Base-by-base conservation (phyloP, 345 rosid species). In the Melaleuca quinquenervia region DNA sequence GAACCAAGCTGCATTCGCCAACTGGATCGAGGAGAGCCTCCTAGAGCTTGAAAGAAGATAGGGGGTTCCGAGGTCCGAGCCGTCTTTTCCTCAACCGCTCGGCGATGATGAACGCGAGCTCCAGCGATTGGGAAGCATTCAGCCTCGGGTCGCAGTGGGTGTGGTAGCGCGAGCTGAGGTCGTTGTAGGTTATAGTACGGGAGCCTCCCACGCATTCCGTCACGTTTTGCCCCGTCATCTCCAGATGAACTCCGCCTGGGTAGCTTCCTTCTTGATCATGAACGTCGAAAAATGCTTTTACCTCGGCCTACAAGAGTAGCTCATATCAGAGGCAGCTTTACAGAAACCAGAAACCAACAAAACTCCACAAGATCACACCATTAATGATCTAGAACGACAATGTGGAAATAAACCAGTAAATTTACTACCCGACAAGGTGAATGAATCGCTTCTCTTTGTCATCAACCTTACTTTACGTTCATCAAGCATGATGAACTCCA, bases 201-300 rank as follows among this genome's bases (percentile, higher is more conserved):
- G 90, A 89, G 64, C 92, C 92, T 86, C 92, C 92, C 29, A 90
- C 85, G 0, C 92, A 90, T 70, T 90, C 92, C 7, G 90, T 90
- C 45, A 90, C 92, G 3, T 90, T 89, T 83, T 89, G 90, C 50
- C 92, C 92, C 0, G 92, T 90, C 92, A 90, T 90, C 89, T 90
- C 92, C 9, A 90, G 84, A 82, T 90, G 91, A 78, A 90, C 86
- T 86, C 91, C 91, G 24, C 90, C 89, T 0, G 91, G 88, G 82
- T 87, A 86, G 84, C 92, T 90, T 87, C 92, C 90, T 86, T 90
- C 90, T 89, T 87, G 88, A 50, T 90, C 92, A 54, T 90, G 92
- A 80, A 90, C 92, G 13, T 90, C 92, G 78, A 90, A 90, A 85
- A 90, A 90, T 3, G 92, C 90, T 64, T 88, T 84, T 82, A 90